phyloP scores from a whole-genome alignment of 2,329 filamentous ascomycete genomes.

The Nakataea oryzae region DNA sequence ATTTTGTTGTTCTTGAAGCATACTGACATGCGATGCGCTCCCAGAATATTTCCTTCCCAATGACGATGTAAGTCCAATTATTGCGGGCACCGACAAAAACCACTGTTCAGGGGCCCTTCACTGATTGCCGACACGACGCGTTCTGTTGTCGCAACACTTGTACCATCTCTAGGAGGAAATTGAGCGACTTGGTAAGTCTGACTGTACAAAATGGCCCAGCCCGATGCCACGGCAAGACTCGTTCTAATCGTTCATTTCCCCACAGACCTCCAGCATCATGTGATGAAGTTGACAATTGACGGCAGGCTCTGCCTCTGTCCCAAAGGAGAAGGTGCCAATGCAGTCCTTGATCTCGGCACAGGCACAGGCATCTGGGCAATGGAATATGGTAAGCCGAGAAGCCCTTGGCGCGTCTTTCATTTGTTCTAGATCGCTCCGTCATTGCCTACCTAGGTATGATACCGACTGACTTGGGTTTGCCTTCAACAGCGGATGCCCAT shows the following conservation, averaged over 20 bases:
- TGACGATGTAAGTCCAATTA: slow-evolving; percentile 8
- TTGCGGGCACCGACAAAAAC: no score
- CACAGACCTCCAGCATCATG: slow-evolving; percentile 11
- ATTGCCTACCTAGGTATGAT: not conserved
- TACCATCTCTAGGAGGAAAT: slow-evolving; percentile 7
- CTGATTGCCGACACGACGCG: not conserved
- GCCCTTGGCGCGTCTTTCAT: not conserved
- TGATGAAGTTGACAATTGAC: slow-evolving; percentile 10
- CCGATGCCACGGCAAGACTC: not conserved
- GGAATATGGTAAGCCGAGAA: slow-evolving; percentile 9
- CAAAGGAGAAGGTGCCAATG: slow-evolving; percentile 10
- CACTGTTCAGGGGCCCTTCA: no score
- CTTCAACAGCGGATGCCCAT: slow-evolving; percentile 10
- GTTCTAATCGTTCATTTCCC: not conserved
- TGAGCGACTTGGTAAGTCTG: slow-evolving; percentile 10
- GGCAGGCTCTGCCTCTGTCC: slow-evolving; percentile 9
- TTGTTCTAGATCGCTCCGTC: not conserved
- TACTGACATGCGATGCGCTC: not conserved
- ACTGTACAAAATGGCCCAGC: no score
- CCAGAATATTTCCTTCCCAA: slow-evolving; percentile 13
- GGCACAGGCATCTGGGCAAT: slow-evolving; percentile 15
- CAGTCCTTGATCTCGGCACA: slow-evolving; percentile 12
- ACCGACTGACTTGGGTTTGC: not conserved
- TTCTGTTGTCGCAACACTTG: not conserved
- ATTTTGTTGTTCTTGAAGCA: not conserved